phyloP scores from a whole-genome alignment of 106 monocot genomes.

The Apostasia ramifera region DNA sequence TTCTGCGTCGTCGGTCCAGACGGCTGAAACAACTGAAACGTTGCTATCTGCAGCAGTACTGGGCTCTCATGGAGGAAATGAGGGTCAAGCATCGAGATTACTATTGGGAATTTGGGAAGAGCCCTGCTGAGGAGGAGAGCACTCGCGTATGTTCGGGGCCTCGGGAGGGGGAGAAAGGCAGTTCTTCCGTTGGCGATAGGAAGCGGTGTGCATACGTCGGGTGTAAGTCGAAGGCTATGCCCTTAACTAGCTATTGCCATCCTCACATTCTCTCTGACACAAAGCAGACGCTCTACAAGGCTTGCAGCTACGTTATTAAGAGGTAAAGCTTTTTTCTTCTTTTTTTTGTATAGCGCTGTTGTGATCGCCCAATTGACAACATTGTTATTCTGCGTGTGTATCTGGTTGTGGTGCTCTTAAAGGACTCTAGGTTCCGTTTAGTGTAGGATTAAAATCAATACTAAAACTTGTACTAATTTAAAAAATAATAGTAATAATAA shows the following conservation, averaged over 20 bases:
- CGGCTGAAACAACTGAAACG: constrained; percentile 19
- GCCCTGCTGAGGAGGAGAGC: constrained; percentile 13
- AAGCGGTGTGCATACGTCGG: constrained; percentile 31
- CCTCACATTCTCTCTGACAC: constrained; percentile 43
- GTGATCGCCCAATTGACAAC: neutral
- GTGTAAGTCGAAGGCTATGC: constrained; percentile 47
- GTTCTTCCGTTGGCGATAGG: constrained; percentile 12
- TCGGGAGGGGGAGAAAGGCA: constrained; percentile 2
- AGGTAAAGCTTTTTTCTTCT: constrained; percentile 20
- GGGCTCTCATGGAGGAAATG: constrained; percentile 34
- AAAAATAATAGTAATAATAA: too few relatives aligned
- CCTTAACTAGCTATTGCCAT: constrained; percentile 44
- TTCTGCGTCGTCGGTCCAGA: constrained; percentile 47
- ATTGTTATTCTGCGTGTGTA: too few relatives aligned
- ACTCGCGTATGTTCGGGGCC: constrained; percentile 2
- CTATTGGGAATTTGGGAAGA: constrained; percentile 27
- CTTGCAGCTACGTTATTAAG: constrained; percentile 38
- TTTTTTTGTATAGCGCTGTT: neutral
- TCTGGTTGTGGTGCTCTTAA: too few relatives aligned
- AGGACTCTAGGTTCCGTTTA: too few relatives aligned
- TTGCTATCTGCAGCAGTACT: constrained; percentile 32
- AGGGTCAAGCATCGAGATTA: constrained; percentile 33
- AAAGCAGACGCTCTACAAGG: constrained; percentile 52
- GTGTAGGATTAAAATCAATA: too few relatives aligned
- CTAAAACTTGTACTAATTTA: too few relatives aligned